Evolutionary conservation across 2,329 filamentous ascomycete genomes (phyloP).

Genomic region (Mariannaea sp.): DNA sequence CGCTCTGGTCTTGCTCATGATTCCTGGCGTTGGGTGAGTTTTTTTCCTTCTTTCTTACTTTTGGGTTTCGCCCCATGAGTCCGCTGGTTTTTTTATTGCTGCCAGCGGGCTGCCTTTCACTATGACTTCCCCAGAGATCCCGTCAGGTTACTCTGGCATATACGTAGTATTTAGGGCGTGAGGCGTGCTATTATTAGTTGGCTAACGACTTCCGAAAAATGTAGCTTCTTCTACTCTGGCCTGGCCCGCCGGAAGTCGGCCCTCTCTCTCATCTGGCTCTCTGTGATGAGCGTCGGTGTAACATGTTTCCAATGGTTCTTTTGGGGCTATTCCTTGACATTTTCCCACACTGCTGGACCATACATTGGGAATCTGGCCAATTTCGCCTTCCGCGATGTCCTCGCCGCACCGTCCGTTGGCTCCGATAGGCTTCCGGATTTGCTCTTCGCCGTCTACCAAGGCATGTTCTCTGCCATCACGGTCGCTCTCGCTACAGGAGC

Average conservation of each 20-base stretch:
- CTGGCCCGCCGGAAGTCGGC: slow-evolving; percentile 88
- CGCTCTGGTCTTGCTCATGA: slow-evolving; percentile 87
- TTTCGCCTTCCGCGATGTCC: slow-evolving; percentile 77
- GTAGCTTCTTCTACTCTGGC: slow-evolving; percentile 86
- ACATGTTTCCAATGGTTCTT: slow-evolving; percentile 95
- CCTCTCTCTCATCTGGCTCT: slow-evolving; percentile 87
- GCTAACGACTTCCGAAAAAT: slow-evolving; percentile 15
- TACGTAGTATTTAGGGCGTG: too few species aligned
- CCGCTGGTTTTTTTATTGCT: too few species aligned
- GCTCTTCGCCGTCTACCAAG: slow-evolving; percentile 83
- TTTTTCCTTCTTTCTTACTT: slow-evolving; percentile 1
- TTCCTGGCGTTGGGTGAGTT: slow-evolving; percentile 79
- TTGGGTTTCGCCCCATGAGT: too few species aligned
- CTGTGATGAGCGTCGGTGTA: slow-evolving; percentile 82
- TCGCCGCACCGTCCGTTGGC: slow-evolving; percentile 76
- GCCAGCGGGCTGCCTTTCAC: background rate
- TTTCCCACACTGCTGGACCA: slow-evolving; percentile 75
- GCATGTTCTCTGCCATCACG: slow-evolving; percentile 86
- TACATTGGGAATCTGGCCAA: slow-evolving; percentile 82
- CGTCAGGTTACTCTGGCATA: background rate
- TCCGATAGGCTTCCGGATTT: slow-evolving; percentile 77
- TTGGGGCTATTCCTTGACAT: slow-evolving; percentile 84
- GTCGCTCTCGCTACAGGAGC: slow-evolving; percentile 85
- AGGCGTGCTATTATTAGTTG: slow-evolving; percentile 3
- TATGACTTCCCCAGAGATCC: background rate